Evolutionary conservation across 768 basidiomycete genomes (phyloP), one percentile per base, ranked within the genome.

Genomic region (Suillus alpinus): DNA sequence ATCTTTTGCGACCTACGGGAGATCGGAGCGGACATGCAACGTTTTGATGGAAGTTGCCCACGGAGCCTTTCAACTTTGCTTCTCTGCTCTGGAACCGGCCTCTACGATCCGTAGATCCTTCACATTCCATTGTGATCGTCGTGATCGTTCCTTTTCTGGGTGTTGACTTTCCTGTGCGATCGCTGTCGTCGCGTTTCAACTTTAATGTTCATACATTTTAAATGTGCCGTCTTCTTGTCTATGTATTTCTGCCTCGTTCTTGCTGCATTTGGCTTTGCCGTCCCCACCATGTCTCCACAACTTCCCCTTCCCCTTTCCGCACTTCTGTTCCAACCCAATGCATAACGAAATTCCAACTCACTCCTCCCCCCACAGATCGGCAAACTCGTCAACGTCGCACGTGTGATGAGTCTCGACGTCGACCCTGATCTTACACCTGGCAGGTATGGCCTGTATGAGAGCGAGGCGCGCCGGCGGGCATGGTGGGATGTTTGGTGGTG

Each of bases 401-500:
- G 87, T 7, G 76, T 76, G 59, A 83, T 90, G 77, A 88, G 87
- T 1, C 78, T 92, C 8, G 80, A 78, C 14, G 72, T 75, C 32
- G 89, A 91, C 64, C 84, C 86, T 0, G 83, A 83, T 62, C 82
- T 82, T 62, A 77, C 77, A 60, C 73, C 78, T 0, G 77, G 78
- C 32, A 80, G 70, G 66, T 83, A 81, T 65, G 77, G 65, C 47
- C 71, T 83, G 2, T 84, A 81, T 50, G 80, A 85, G 52, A 80
- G 80, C 12, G 82, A 84, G 71, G 73, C 78, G 53, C 73, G 85
- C 58, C 71, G 83, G 60, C 73, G 86, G 63, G 71, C 90, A 6
- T 91, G 91, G 89, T 93, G 91, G 91, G 87, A 90, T 57, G 78
- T 91, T 12, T 81, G 85, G 68, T 90, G 83, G 72, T 91, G 86